These are phyloP conservation scores for Chytriomyces confervae DNA, from an alignment of 192 early-diverging fungal genomes.

Conservation along the genomic window DNA sequence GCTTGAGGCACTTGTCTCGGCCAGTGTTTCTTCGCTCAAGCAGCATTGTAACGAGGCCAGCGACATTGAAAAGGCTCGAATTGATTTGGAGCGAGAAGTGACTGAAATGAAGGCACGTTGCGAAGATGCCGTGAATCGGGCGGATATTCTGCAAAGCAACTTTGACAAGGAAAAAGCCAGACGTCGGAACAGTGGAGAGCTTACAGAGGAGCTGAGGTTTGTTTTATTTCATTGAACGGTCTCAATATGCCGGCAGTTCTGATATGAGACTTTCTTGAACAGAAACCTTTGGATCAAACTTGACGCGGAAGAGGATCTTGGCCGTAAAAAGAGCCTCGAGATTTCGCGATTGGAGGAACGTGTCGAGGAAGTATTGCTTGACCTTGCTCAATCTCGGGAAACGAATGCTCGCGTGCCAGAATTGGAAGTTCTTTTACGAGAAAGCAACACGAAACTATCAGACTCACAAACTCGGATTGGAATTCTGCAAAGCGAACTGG, in stretches of 20 bases:
- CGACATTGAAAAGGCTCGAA: too few species aligned
- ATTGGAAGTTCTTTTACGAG: background rate
- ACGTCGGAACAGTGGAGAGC: background rate
- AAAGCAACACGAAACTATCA: background rate
- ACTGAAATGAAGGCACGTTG: too few species aligned
- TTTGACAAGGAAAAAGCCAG: background rate
- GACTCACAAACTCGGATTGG: constrained; percentile 6
- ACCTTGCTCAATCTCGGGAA: constrained; percentile 22
- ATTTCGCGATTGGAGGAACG: constrained; percentile 27
- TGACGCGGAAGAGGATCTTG: constrained; percentile 23
- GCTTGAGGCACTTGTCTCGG: too few species aligned
- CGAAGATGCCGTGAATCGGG: background rate
- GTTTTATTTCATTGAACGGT: background rate
- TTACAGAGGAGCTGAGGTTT: constrained; percentile 22
- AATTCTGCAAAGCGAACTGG: constrained; percentile 11
- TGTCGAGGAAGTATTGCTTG: constrained; percentile 8
- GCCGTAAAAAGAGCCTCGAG: constrained; percentile 31
- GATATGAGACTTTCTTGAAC: background rate
- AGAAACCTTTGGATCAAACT: constrained; percentile 25
- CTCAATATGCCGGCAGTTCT: background rate
- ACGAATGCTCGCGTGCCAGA: background rate
- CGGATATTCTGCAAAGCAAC: background rate
- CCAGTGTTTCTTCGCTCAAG: too few species aligned
- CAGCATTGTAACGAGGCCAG: too few species aligned
- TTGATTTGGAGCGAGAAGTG: too few species aligned